These are phyloP conservation scores for Phytopythium kandeliae DNA, from an alignment of 352 stramenopile species.

Conservation along the genomic window DNA sequence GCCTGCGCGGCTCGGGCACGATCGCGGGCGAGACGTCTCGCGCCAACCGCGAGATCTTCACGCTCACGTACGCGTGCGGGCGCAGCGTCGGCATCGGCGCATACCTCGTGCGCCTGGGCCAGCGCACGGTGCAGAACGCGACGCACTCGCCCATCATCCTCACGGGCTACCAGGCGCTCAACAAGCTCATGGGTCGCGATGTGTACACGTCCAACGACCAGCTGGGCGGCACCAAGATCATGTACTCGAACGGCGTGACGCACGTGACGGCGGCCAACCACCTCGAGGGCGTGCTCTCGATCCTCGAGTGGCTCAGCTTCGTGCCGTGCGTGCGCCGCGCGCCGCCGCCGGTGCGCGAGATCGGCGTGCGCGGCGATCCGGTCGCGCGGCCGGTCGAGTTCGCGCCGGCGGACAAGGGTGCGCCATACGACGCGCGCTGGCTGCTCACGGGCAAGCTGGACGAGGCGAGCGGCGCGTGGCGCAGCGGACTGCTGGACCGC, in stretches of 20 bases:
- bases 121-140: slow-evolving; percentile 99
- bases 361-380: slow-evolving; percentile 63
- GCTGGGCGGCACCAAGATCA: slow-evolving; percentile 98
- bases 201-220: slow-evolving; percentile 99
- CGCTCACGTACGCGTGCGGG: slow-evolving; percentile 98
- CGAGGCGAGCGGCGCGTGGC: slow-evolving; percentile 74
- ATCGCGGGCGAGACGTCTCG: slow-evolving; percentile 99
- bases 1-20: slow-evolving; percentile 97
- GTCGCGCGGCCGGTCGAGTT: slow-evolving; percentile 91
- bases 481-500: slow-evolving; percentile 97
- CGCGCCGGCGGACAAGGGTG: slow-evolving; percentile 87
- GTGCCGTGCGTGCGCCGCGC: slow-evolving; percentile 91
- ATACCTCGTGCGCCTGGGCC: slow-evolving; percentile 98
- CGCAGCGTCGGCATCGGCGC: slow-evolving; percentile 99
- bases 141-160: slow-evolving; percentile 98
- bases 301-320: slow-evolving; percentile 98
- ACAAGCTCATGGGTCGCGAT: slow-evolving; percentile 99
- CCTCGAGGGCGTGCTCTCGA: slow-evolving; percentile 92
- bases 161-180: slow-evolving; percentile 99
- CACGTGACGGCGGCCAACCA: slow-evolving; percentile 97
- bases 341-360: slow-evolving; percentile 78
- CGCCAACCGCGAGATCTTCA: slow-evolving; percentile 99
- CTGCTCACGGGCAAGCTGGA: slow-evolving; percentile 88
- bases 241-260: slow-evolving; percentile 99
- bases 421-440: slow-evolving; percentile 94